Evolutionary conservation across 768 basidiomycete genomes (phyloP), one percentile per base, ranked within the genome.

Genomic region (Leccinum longicurvipes): DNA sequence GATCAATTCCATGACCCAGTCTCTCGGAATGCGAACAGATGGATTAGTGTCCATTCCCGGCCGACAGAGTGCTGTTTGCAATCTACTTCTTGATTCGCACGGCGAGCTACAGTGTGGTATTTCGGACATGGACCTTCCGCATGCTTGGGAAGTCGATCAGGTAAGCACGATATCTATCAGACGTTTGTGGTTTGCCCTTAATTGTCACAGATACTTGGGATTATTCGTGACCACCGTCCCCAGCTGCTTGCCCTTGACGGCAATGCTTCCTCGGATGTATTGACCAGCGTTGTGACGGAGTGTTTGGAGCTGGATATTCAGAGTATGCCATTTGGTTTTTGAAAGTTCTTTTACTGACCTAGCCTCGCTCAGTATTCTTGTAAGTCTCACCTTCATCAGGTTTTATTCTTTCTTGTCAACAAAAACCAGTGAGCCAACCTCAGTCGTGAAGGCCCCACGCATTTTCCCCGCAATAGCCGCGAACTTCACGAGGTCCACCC

Each of bases 41-140:
- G 96, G 95, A 1, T 55, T 90, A 15, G 67, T 90, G n/a, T 53
- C 76, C 1, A 59, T 68, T 21, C 52, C 63, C 14, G 69, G 72
- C 3, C 67, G 73, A 19, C 75, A 78, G 47, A 91, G 91, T 14
- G 86, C 96, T 1, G 86, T 91, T 8, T 98, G 96, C 74, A 94
- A 88, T 62, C 82, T 97, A 77, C 76, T 93, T 32, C 73, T 98
- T 45, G 89, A 93, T 65, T 69, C 73, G 27, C 66, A 75, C 6
- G 93, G 94, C 0, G 79, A 80, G 48, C 77, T 98, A 19, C 76
- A 87, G 3, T 82, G 83, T n/a, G 97, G 97, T 2, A 82, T 98
- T 11, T 92, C 97, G 15, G 95, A 97, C 66, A 98, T 98, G 92
- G 81, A 78, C 64, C 82, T 89, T 46, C 81, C 84, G 9, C 73